Evolutionary conservation across 2,329 filamentous ascomycete genomes (phyloP).

Genomic region (Pseudocercospora musae): DNA sequence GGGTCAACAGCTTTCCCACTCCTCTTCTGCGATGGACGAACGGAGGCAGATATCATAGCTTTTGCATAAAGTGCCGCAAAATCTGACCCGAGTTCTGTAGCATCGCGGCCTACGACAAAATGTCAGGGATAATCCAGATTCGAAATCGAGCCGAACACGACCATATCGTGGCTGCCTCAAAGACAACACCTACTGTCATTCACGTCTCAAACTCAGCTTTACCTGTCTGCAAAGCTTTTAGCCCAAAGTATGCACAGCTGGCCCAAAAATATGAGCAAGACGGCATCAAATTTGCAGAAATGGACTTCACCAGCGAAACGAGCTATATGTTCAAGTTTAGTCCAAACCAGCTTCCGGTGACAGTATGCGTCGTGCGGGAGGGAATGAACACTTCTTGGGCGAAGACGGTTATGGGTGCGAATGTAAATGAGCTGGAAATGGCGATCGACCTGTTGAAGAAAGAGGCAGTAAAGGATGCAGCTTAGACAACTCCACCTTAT

Average conservation of each 20-base stretch:
- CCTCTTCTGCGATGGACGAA: not conserved
- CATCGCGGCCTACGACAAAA: not conserved
- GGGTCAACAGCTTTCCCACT: not conserved
- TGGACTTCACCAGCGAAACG: slow-evolving; percentile 21
- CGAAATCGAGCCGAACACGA: slow-evolving; percentile 19
- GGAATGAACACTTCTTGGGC: slow-evolving; percentile 13
- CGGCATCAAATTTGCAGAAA: slow-evolving; percentile 19
- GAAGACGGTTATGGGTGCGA: slow-evolving; percentile 22
- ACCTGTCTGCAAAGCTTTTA: slow-evolving; percentile 23
- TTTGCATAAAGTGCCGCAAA: not conserved
- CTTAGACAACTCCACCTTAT: not conserved
- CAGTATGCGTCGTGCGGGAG: slow-evolving; percentile 19
- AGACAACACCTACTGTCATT: slow-evolving; percentile 32
- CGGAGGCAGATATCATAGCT: not conserved
- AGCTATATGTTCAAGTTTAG: slow-evolving; percentile 24
- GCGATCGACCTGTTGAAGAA: slow-evolving; percentile 11
- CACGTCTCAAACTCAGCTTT: slow-evolving; percentile 44
- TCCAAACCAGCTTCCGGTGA: slow-evolving; percentile 25
- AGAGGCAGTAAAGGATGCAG: not conserved
- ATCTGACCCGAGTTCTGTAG: not conserved
- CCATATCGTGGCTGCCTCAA: slow-evolving; percentile 19
- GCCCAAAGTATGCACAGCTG: slow-evolving; percentile 15
- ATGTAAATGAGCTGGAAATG: slow-evolving; percentile 11
- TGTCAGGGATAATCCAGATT: slow-evolving; percentile 16
- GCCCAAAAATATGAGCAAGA: slow-evolving; percentile 5